These are phyloP conservation scores for Penicillium silybi DNA, from an alignment of 495 filamentous ascomycete species.

Conservation along the genomic window DNA sequence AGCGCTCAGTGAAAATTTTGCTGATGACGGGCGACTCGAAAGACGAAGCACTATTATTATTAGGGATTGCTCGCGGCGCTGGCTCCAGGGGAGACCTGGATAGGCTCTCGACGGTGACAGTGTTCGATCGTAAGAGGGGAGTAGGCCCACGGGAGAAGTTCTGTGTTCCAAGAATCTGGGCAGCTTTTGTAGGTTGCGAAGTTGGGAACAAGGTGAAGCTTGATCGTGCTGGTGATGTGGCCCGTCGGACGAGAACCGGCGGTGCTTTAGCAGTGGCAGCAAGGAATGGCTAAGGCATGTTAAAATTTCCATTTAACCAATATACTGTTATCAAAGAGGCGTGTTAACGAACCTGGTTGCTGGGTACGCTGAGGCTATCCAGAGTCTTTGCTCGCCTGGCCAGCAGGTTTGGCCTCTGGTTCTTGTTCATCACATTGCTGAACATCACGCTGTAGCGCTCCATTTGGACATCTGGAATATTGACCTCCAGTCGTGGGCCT, in stretches of 20 bases:
- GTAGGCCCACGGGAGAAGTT: constrained; percentile 37
- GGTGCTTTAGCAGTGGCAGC: constrained; percentile 15
- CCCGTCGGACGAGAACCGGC: constrained; percentile 41
- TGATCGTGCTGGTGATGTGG: constrained; percentile 56
- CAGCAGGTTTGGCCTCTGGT: constrained; percentile 46
- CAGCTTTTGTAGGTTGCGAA: constrained; percentile 39
- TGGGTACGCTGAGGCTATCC: constrained; percentile 54
- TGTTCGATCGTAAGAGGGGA: constrained; percentile 56
- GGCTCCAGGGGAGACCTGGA: constrained; percentile 1
- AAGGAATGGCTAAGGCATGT: constrained; percentile 15
- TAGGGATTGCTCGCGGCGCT: constrained; percentile 1
- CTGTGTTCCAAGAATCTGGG: constrained; percentile 30
- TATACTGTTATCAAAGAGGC: not conserved
- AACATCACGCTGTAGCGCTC: constrained; percentile 97
- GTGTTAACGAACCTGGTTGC: constrained; percentile 27
- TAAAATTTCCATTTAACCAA: not conserved
- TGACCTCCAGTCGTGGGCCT: constrained; percentile 57
- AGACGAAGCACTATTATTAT: constrained; percentile 11
- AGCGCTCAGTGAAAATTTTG: constrained; percentile 8
- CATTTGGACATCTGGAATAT: constrained; percentile 76
- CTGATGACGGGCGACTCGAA: constrained; percentile 11
- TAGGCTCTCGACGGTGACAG: constrained; percentile 46
- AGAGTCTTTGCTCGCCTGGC: constrained; percentile 66
- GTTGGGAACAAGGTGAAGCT: constrained; percentile 63
- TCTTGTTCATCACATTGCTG: constrained; percentile 60